Conservation (phyloP, 106 monocot genomes). For the Iris macrosiphon region DNA sequence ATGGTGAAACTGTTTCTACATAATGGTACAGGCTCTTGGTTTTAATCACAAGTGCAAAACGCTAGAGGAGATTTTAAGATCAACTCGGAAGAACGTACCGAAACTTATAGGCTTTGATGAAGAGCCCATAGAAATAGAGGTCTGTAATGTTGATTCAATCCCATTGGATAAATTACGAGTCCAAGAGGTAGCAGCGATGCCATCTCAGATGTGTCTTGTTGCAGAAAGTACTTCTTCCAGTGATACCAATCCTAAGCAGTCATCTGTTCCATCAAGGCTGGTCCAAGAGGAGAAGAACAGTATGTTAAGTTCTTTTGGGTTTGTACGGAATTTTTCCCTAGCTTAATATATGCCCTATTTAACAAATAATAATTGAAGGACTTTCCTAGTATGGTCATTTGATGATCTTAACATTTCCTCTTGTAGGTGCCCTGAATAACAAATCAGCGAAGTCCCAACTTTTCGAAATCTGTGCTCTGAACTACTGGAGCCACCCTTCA, state of each 20-base stretch:
- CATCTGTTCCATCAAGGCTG: background rate
- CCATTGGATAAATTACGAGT: no score
- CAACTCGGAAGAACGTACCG: conserved; percentile 35
- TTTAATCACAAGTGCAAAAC: conserved; percentile 73
- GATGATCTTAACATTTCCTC: background rate
- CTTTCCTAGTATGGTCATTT: background rate
- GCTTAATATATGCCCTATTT: background rate
- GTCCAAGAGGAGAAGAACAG: background rate
- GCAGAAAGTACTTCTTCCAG: background rate
- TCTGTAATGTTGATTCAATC: conserved; percentile 2
- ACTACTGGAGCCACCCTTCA: conserved; percentile 42
- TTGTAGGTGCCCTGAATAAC: background rate
- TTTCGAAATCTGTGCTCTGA: conserved; percentile 37
- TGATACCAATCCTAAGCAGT: background rate
- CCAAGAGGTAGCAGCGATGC: background rate
- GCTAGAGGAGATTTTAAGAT: conserved; percentile 48
- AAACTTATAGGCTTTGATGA: conserved; percentile 88
- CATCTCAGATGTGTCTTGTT: background rate
- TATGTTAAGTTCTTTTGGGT: background rate
- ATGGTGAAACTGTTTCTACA: background rate
- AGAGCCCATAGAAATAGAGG: conserved; percentile 29
- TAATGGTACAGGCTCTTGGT: conserved; percentile 43
- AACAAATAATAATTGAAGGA: background rate
- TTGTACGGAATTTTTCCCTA: background rate
- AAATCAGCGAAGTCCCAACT: conserved; percentile 34